A percentile compares a stretch with the other conserved stretches of the same genome.
Conservation (phyloP, 331 rosid species). For the Cucumis variabilis region DNA sequence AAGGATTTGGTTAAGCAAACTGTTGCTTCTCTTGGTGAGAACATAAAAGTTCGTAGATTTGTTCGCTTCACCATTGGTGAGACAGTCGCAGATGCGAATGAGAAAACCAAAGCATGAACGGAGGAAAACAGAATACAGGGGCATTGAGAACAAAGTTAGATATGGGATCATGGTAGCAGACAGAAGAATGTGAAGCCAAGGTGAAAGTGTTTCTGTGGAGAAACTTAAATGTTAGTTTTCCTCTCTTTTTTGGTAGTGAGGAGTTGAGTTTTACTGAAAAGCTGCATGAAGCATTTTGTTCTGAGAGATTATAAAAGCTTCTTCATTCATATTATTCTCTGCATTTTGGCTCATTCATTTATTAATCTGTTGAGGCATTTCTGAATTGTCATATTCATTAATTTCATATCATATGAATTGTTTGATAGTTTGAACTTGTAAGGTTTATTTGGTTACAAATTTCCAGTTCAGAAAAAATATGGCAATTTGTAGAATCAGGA, state of each 20-base stretch:
- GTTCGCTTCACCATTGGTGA: slow-evolving; percentile 85
- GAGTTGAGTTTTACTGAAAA: slow-evolving; percentile 21
- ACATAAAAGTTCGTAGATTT: slow-evolving; percentile 84
- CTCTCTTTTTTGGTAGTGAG: slow-evolving; percentile 25
- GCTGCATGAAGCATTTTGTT: slow-evolving; percentile 29
- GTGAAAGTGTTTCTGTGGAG: not conserved
- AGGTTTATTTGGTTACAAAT: not conserved
- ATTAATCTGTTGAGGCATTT: slow-evolving; percentile 24
- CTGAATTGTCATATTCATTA: slow-evolving; percentile 18
- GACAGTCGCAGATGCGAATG: slow-evolving; percentile 43
- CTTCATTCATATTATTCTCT: not conserved
- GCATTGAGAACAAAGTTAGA: slow-evolving; percentile 3
- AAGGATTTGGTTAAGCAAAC: slow-evolving; percentile 95
- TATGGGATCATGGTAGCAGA: slow-evolving; percentile 16
- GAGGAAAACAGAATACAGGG: not conserved
- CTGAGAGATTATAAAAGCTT: slow-evolving; percentile 28
- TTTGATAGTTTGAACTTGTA: not conserved
- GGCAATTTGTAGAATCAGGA: not conserved
- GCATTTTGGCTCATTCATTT: not conserved
- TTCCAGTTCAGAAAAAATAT: not conserved
- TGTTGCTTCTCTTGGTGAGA: slow-evolving; percentile 93
- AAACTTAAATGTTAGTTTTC: not conserved
- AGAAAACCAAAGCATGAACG: slow-evolving; percentile 42
- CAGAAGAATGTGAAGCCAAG: slow-evolving; percentile 28
- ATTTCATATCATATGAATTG: slow-evolving; percentile 1